A percentile compares a stretch with the other conserved stretches of the same genome.
phyloP scores from a whole-genome alignment of 2,329 filamentous ascomycete genomes.

The Cercospora brassicicola region DNA sequence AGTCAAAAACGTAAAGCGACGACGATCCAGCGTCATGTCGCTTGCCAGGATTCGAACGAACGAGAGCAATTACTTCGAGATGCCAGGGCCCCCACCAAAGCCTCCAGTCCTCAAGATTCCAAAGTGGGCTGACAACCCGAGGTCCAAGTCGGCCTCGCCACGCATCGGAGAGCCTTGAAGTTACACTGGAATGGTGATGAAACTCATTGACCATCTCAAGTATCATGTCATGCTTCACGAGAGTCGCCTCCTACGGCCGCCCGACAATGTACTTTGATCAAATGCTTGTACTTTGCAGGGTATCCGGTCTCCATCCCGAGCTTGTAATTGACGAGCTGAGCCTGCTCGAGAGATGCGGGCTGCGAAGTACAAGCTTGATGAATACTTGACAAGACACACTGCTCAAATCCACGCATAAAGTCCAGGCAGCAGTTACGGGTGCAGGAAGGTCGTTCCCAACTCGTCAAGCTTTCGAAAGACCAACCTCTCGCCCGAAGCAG shows the following conservation, averaged over 20 bases:
- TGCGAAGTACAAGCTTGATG: background rate
- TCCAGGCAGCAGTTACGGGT: background rate
- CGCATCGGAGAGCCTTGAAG: background rate
- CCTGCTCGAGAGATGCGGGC: background rate
- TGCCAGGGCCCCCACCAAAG: background rate
- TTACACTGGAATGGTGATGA: background rate
- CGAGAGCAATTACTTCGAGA: background rate
- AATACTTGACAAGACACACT: background rate
- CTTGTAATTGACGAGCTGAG: background rate
- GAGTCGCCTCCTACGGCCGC: background rate
- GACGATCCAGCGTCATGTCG: slow-evolving; percentile 14
- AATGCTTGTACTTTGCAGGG: background rate
- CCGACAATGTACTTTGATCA: background rate
- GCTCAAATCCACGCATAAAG: background rate
- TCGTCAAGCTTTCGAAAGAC: background rate
- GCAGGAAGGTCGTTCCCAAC: background rate
- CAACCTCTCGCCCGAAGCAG: background rate
- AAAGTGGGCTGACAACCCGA: background rate
- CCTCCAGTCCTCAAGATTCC: background rate
- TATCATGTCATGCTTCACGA: background rate
- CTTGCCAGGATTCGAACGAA: background rate
- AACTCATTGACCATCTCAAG: background rate
- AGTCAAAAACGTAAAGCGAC: slow-evolving; percentile 17
- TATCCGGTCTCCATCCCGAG: background rate
- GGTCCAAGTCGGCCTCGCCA: background rate